Evolutionary conservation across 306 rosid species (phyloP), one percentile per base, ranked within the genome.

Genomic region (Dryas octopetala): DNA sequence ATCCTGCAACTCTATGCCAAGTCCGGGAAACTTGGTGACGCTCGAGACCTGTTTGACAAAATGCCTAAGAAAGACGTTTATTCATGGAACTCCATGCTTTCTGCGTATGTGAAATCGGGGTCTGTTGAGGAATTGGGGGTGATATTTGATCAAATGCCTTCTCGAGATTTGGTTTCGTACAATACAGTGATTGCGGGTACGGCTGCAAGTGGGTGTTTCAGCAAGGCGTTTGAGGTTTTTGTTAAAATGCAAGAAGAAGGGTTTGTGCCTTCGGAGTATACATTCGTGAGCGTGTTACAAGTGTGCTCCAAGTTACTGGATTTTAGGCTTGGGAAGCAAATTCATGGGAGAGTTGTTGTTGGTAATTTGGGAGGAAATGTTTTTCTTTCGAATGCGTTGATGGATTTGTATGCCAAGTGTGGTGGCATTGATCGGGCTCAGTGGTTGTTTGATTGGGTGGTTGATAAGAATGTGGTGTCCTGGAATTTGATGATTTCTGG

Each of bases 11-110:
- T 74, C 70, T 86, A 84, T 53, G 90, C 85, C 1, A 86, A 86
- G 76, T 76, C 47, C 43, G 90, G 94, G 28, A 85, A 80, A 72
- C 72, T 87, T 80, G 68, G 74, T 13, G 74, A 87, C 60, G 91
- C 88, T 12, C 88, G 67, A 6, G 62, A 83, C 48, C 81, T 87
- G 82, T 89, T 89, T 71, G 87, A 82, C 70, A 78, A 78, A 3
- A 87, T 89, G 95, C 66, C 75, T 28, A 80, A 78, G 40, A 85
- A 83, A 70, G 90, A 89, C 59, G 57, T 87, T 68, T 85, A 82
- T 78, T 89, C 89, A 45, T 89, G 90, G 88, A 89, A 89, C 7
- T 86, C 90, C 8, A 58, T 90, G 78, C 90, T 90, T 75, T 86
- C 88, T 62, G 73, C 68, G 13, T 71, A 81, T 75, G 40, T 70